phyloP scores from a whole-genome alignment of 1,284 basidiomycete genomes.

The Cystobasidiaceae sp. region DNA sequence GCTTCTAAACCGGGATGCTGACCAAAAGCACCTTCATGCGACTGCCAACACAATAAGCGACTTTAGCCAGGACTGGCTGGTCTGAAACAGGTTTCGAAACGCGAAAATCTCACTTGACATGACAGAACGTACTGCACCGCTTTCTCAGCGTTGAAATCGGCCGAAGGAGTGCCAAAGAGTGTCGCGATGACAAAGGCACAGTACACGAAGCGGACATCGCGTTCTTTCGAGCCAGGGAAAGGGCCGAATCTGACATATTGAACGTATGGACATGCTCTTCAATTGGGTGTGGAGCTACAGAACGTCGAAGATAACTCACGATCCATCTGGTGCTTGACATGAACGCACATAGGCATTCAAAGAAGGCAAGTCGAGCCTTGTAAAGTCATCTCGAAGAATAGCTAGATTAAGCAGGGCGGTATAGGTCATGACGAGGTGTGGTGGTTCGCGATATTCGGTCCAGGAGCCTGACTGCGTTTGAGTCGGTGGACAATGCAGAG shows the following conservation, averaged over 20 bases:
- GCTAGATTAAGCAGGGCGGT: constrained; percentile 73
- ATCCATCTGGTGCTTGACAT: constrained; percentile 74
- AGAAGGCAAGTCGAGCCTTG: constrained; percentile 59
- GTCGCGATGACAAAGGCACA: constrained; percentile 77
- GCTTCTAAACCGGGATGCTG: constrained; percentile 76
- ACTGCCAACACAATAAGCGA: constrained; percentile 52
- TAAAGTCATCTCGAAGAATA: constrained; percentile 74
- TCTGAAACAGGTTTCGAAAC: too few species aligned
- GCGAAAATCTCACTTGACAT: constrained; percentile 60
- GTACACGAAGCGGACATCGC: constrained; percentile 77
- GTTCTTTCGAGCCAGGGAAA: constrained; percentile 59
- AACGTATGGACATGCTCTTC: background rate
- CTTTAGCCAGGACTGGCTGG: background rate
- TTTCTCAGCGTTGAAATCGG: constrained; percentile 57
- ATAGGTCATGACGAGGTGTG: constrained; percentile 89
- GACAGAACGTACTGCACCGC: constrained; percentile 61
- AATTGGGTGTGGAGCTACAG: background rate
- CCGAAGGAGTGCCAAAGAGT: constrained; percentile 69
- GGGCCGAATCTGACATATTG: constrained; percentile 62
- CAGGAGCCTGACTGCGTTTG: too few species aligned
- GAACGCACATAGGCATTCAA: constrained; percentile 59
- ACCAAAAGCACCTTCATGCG: constrained; percentile 88
- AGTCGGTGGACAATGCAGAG: too few species aligned
- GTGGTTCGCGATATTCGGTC: constrained; percentile 52
- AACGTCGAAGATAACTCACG: constrained; percentile 52